phyloP scores from a whole-genome alignment of 805 yeast genomes.

The Naumovozyma dairenensis region DNA sequence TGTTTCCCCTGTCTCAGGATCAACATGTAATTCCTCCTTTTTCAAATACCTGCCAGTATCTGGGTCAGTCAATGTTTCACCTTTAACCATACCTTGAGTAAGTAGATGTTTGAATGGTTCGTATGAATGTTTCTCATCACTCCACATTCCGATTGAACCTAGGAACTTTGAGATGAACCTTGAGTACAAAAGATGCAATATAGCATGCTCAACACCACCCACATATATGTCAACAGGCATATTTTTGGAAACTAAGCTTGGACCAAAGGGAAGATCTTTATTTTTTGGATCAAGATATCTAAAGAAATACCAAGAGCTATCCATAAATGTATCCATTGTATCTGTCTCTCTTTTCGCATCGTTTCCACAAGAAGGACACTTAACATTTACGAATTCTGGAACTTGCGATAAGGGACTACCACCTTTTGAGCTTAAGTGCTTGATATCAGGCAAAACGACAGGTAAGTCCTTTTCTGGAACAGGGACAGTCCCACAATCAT shows the following conservation, averaged over 20 bases:
- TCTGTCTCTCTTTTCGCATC: conserved; percentile 85
- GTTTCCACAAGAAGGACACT: conserved; percentile 72
- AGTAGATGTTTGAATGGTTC: conserved; percentile 78
- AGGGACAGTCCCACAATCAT: conserved; percentile 77
- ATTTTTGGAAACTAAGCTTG: conserved; percentile 36
- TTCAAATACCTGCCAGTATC: conserved; percentile 62
- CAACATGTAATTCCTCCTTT: conserved; percentile 58
- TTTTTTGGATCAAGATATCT: conserved; percentile 74
- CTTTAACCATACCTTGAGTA: conserved; percentile 98
- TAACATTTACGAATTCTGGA: conserved; percentile 57
- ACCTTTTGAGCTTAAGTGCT: conserved; percentile 38
- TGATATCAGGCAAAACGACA: conserved; percentile 59
- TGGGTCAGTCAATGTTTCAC: conserved; percentile 71
- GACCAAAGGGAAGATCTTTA: conserved; percentile 40
- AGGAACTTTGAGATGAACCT: conserved; percentile 80
- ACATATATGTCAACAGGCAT: conserved; percentile 86
- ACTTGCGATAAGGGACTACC: conserved; percentile 62
- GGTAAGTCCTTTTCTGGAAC: conserved; percentile 87
- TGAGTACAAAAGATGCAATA: conserved; percentile 77
- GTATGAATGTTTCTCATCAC: conserved; percentile 44
- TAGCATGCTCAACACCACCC: conserved; percentile 97
- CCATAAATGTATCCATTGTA: conserved; percentile 98
- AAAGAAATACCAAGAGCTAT: conserved; percentile 93
- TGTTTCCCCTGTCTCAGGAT: conserved; percentile 31
- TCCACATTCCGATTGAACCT: conserved; percentile 57